Base-by-base conservation (phyloP, 176 grass and related monocot genomes). In the Areca catechu region DNA sequence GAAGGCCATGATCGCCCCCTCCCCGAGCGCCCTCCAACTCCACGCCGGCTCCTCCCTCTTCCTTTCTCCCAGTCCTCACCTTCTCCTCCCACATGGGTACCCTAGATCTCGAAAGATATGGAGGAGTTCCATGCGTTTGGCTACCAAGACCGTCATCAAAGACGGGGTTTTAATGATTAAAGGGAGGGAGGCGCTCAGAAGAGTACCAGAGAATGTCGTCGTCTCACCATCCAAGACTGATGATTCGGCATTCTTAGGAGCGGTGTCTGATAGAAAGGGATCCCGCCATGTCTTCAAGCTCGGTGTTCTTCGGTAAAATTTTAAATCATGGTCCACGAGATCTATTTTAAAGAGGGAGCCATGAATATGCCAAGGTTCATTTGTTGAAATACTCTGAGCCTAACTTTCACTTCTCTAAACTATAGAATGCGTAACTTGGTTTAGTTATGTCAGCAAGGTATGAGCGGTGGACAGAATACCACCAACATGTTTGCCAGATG, bases 221-320 rank as follows among this genome's bases (percentile, higher is more conserved):
- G 43, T 62, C 24, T 61, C 69, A 2, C 14, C 19, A 1, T 48
- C 48, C 5, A 20, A 28, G 16, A 18, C 4, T 4, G 57, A 52
- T 37, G 58, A 22, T 0, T 16, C 37, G 0, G 67, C 47, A 50
- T 72, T 72, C 69, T 61, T 72, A 48, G 69, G 69, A 0, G 57
- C 58, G 49, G 23, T 37, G 2, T 16, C 69, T 5, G 49, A 53
- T 59, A 14, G 24, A 6, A 16, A 61, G 49, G 69, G 61, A 25
- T 72, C 47, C 4, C 57, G 70, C 18, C 58, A 62, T 27, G 70
- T 72, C 6, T 72, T 72, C 70, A 72, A 62, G 50, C 43, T 72
- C 5, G 70, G 70, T 16, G 24, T 62, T 53, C 19, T 72, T 7
- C 50, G 57, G 70, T 72, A 47, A 54, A 22, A 28, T 20, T 17